Base-by-base conservation (phyloP, 306 rosid species). In the Calophaca sinica region DNA sequence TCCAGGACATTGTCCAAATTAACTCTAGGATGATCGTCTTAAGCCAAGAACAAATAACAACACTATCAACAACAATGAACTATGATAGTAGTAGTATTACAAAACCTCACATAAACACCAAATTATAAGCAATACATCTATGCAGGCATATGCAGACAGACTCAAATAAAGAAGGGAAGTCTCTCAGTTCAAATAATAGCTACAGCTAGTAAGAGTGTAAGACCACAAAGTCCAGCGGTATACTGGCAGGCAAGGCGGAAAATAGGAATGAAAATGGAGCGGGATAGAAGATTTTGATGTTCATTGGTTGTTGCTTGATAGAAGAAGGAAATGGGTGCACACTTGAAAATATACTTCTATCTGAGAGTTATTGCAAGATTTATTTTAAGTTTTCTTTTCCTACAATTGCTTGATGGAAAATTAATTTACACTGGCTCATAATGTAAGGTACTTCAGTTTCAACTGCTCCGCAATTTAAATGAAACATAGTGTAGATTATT, bases 1-100 rank as follows among this genome's bases (percentile, higher is more conserved):
- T 92, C 98, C 50, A 90, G 85, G 49, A 86, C 46, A 67, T 89
- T 90, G 74, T 88, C 91, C 55, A 26, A 20, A 54, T 85, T 81
- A 63, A 79, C 79, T 77, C 58, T 78, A 49, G 85, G 59, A 72
- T 51, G 52, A 55, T 70, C 88, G 61, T 87, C 99, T 90, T 76
- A 44, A 86, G 62, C 51, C 84, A 76, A 50, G 52, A 55, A 58
- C 20, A 88, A 33, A 65, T 31, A 73, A 75, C 69, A 66, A 68
- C 26, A 48, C 31, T 72, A 85, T 72, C 77, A 86, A 68, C 74
- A 55, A 29, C 38, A 45, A 44, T 26, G 70, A 63, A 74, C 12
- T 29, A 49, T 48, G 81, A 32, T 20, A 29, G n/a, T 53, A 29
- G n/a, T 53, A 46, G 51, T 60, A 59, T 12, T 49, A 60, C 46